phyloP scores from a whole-genome alignment of 805 yeast species.

The Debaryomyces tyrocola region DNA sequence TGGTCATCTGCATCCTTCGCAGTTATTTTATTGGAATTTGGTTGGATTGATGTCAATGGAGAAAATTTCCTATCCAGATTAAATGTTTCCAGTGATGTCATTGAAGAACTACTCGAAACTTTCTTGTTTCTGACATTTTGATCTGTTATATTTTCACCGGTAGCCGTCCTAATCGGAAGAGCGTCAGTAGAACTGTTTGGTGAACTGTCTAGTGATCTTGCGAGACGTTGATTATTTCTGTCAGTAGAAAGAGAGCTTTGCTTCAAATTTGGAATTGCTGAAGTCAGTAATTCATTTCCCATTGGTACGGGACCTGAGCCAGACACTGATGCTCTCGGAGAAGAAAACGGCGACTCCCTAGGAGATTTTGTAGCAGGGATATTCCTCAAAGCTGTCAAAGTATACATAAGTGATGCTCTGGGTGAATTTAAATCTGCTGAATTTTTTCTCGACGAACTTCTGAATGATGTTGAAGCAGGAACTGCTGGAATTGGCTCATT shows the following conservation, averaged over 20 bases:
- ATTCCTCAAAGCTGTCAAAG: conserved; percentile 39
- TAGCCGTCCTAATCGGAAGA: not conserved
- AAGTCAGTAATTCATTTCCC: conserved; percentile 12
- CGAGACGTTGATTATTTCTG: not conserved
- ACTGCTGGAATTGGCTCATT: conserved; percentile 48
- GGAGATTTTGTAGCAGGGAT: conserved; percentile 38
- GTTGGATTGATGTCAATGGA: not conserved
- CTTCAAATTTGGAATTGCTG: conserved; percentile 20
- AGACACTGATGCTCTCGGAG: conserved; percentile 52
- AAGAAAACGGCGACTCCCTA: conserved; percentile 37
- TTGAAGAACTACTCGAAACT: conserved; percentile 1
- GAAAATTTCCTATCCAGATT: not conserved
- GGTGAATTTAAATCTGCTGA: conserved; percentile 41
- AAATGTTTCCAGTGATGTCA: conserved; percentile 4
- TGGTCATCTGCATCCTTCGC: not conserved
- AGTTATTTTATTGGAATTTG: not conserved
- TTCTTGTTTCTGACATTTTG: not conserved
- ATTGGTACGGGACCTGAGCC: conserved; percentile 20
- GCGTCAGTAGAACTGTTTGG: conserved; percentile 5
- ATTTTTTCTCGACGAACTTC: conserved; percentile 34
- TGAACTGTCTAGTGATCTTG: conserved; percentile 2
- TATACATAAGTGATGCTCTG: conserved; percentile 40
- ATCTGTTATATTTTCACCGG: not conserved
- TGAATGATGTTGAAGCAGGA: conserved; percentile 35
- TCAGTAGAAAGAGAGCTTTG: conserved; percentile 7